Conservation (phyloP, 2,329 filamentous ascomycete species). For the Trichoderma koningiopsis region DNA sequence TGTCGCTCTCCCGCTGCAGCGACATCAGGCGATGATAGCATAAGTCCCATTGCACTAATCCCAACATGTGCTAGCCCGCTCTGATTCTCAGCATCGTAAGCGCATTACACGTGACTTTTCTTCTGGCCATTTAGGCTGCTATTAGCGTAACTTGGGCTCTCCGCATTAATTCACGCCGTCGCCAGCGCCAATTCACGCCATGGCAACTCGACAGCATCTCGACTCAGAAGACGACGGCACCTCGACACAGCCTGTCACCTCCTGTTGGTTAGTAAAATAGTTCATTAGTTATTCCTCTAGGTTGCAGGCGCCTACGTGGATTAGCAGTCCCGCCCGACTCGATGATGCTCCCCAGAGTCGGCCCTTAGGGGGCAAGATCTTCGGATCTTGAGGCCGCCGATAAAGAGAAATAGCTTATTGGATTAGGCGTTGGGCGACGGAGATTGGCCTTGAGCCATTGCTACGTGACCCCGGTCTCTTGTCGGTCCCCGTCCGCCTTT, state of each 20-base stretch:
- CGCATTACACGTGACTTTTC: no score
- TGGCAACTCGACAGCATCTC: background rate
- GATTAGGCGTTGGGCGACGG: background rate
- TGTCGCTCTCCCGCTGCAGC: background rate
- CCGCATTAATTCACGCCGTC: background rate
- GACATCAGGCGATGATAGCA: background rate
- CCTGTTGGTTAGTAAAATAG: background rate
- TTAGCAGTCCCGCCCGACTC: background rate
- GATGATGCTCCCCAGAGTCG: background rate
- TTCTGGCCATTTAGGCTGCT: no score
- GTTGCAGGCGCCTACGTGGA: background rate
- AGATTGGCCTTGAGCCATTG: background rate
- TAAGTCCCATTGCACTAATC: no score
- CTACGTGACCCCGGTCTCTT: background rate
- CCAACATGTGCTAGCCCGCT: background rate
- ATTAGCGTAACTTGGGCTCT: no score
- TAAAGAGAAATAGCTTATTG: background rate
- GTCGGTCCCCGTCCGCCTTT: background rate
- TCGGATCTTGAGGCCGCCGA: background rate
- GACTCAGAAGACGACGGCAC: background rate
- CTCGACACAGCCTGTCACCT: background rate
- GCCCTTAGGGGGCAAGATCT: background rate
- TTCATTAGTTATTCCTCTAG: background rate
- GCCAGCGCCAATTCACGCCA: background rate
- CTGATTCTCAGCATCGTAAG: no score